Evolutionary conservation across 257 asterid genomes (phyloP).

Genomic region (Eucommia ulmoides): DNA sequence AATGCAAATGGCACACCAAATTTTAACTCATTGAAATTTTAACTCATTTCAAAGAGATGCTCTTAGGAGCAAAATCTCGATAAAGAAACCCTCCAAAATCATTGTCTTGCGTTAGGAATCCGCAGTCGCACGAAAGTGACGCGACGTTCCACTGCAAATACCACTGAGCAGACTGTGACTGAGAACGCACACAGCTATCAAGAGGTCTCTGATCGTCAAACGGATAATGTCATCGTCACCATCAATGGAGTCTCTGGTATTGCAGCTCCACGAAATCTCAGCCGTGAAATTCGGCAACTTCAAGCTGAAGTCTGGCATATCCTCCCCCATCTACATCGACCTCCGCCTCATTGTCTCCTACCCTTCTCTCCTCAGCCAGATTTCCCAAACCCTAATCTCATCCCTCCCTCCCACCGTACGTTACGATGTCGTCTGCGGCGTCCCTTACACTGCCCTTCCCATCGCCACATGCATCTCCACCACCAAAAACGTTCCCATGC

Average conservation of each 20-base stretch:
- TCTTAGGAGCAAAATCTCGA: no score
- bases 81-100: no score
- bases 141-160: no score
- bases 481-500: constrained; percentile 53
- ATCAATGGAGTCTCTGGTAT: constrained; percentile 61
- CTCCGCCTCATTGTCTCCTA: constrained; percentile 89
- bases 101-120: no score
- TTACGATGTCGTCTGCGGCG: constrained; percentile 84
- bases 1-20: no score
- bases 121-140: no score
- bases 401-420: constrained; percentile 46
- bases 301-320: constrained; percentile 91
- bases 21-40: no score
- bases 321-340: constrained; percentile 92
- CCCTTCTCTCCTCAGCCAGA: constrained; percentile 66
- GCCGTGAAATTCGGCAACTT: constrained; percentile 95
- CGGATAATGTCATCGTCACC: constrained; percentile 12
- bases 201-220: no score
- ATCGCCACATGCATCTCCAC: constrained; percentile 81
- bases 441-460: constrained; percentile 93
- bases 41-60: no score
- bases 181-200: no score
- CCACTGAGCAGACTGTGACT: no score
- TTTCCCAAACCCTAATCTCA: constrained; percentile 50
- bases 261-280: constrained; percentile 79